Conservation (phyloP, 2,329 filamentous ascomycete species). For the Venturiaceae sp. region DNA sequence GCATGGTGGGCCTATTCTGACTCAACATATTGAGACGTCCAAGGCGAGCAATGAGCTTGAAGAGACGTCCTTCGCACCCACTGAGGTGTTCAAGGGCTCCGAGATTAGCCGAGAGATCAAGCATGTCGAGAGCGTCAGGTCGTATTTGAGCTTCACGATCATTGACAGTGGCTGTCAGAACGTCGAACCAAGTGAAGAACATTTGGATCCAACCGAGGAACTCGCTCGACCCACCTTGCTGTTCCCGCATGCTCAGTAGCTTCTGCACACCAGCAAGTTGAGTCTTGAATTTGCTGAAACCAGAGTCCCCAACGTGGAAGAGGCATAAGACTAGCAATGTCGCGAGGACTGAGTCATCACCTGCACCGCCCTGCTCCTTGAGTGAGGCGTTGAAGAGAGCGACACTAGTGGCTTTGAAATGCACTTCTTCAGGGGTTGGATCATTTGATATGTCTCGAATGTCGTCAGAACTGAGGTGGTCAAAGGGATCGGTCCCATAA, state of each 20-base stretch:
- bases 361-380: conserved; percentile 62
- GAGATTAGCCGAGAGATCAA: conserved; percentile 54
- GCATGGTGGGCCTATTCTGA: conserved; percentile 42
- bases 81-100: conserved; percentile 76
- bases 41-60: conserved; percentile 75
- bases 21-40: conserved; percentile 78
- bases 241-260: conserved; percentile 42
- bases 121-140: conserved; percentile 52
- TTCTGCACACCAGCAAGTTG: conserved; percentile 92
- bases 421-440: conserved; percentile 65
- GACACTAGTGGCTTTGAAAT: conserved; percentile 77
- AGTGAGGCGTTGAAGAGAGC: conserved; percentile 76
- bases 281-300: conserved; percentile 84
- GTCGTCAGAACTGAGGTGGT: conserved; percentile 25
- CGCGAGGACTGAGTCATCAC: conserved; percentile 78
- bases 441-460: conserved; percentile 37
- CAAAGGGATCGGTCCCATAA: conserved; percentile 16
- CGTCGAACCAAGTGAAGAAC: conserved; percentile 90
- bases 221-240: conserved; percentile 35
- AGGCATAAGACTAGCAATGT: conserved; percentile 82
- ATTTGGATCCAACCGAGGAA: conserved; percentile 86
- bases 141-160: conserved; percentile 77
- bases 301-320: conserved; percentile 88
- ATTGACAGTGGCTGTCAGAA: conserved; percentile 84
- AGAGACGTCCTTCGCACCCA: conserved; percentile 77